Evolutionary conservation across 805 yeast species (phyloP).

Genomic region (Metschnikowia lachancei): DNA sequence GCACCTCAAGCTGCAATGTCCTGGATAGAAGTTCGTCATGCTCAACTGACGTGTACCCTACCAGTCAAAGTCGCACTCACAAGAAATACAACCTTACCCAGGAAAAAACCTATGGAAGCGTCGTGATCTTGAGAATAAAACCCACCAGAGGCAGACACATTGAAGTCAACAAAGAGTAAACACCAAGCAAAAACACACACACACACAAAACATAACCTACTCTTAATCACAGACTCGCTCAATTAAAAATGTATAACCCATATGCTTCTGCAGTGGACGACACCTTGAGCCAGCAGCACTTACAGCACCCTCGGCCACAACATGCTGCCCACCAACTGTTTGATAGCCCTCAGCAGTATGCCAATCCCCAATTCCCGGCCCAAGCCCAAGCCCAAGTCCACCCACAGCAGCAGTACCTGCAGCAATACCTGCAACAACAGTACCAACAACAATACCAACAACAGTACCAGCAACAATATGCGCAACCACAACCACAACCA

Average conservation of each 20-base stretch:
- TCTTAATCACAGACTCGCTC: no score
- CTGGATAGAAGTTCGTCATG: neutral
- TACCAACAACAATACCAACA: slow-evolving; percentile 34
- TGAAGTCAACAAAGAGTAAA: neutral
- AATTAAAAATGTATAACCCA: slow-evolving; percentile 36
- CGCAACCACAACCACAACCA: slow-evolving; percentile 23
- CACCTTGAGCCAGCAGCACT: slow-evolving; percentile 14
- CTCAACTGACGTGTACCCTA: no score
- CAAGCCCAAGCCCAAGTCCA: no score
- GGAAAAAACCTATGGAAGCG: neutral
- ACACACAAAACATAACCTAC: no score
- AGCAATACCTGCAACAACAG: slow-evolving; percentile 20
- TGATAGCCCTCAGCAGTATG: neutral
- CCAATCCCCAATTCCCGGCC: neutral
- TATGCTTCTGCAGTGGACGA: slow-evolving; percentile 29
- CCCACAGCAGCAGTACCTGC: slow-evolving; percentile 12
- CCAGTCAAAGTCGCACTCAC: no score
- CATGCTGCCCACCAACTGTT: slow-evolving; percentile 10
- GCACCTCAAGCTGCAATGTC: neutral
- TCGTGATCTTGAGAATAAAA: neutral
- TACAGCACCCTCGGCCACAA: slow-evolving; percentile 24
- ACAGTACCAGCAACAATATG: slow-evolving; percentile 22
- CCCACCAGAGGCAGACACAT: neutral
- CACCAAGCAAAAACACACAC: no score
- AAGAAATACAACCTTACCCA: no score